Conservation (phyloP, 305 asterid genomes). For the Solanum aculeatissimum region DNA sequence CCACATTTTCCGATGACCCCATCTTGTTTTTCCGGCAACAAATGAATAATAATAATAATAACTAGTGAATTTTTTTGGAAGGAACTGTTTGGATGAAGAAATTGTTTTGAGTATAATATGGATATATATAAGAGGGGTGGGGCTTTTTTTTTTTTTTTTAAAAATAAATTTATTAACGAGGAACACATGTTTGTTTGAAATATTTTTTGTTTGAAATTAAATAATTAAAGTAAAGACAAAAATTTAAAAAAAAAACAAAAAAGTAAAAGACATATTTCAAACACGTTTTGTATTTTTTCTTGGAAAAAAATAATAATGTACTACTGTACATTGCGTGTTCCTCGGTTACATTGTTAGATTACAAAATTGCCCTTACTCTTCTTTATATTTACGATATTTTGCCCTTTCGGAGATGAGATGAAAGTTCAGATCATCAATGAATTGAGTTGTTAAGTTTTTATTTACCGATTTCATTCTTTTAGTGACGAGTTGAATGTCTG, state of each 20-base stretch:
- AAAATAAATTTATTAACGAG: not conserved
- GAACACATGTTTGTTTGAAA: not conserved
- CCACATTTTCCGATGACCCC: slow-evolving; percentile 17
- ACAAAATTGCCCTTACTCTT: not conserved
- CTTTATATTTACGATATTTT: not conserved
- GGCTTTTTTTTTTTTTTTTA: not conserved
- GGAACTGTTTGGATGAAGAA: not conserved
- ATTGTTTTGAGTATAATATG: not conserved
- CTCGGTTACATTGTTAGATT: not conserved
- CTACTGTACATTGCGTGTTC: not conserved
- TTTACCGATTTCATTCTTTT: not conserved
- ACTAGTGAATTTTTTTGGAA: too few relatives aligned
- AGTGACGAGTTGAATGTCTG: not conserved
- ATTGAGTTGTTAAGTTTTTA: not conserved
- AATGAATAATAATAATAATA: too few relatives aligned
- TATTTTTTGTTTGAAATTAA: not conserved
- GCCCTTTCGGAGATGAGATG: not conserved
- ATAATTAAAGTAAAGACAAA: not conserved
- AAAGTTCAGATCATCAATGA: not conserved
- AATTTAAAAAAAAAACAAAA: not conserved
- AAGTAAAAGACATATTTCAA: not conserved
- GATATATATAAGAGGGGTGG: not conserved
- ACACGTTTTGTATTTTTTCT: slow-evolving; percentile 9
- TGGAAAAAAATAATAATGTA: too few relatives aligned
- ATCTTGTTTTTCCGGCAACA: not conserved